Percentiles rank a stretch among this genome's conserved stretches.
phyloP scores from a whole-genome alignment of 495 filamentous ascomycete genomes.

The Trichoderma orchidacearum region DNA sequence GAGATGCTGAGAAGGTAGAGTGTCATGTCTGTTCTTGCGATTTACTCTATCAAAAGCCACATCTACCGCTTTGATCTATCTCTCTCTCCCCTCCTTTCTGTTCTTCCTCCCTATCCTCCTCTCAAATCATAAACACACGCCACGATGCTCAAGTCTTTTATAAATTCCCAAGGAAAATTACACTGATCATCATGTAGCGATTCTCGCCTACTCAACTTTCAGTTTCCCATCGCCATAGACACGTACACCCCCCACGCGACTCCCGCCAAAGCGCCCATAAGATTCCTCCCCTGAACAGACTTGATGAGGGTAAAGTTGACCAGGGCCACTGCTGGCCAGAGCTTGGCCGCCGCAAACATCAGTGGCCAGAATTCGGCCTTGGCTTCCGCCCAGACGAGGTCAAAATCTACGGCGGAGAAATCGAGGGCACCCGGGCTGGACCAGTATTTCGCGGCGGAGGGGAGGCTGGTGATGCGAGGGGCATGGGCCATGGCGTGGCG shows the following conservation, averaged over 20 bases:
- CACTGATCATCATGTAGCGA: no score
- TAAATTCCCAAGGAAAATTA: no score
- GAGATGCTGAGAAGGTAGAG: no score
- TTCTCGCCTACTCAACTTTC: no score
- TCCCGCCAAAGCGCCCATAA: constrained; percentile 69
- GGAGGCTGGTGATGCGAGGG: constrained; percentile 10
- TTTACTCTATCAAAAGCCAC: no score
- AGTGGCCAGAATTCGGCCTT: constrained; percentile 53
- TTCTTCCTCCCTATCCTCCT: no score
- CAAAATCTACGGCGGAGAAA: constrained; percentile 19
- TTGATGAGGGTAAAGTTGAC: constrained; percentile 65
- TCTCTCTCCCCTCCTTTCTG: no score
- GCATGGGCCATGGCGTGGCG: constrained; percentile 21
- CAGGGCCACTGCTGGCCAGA: constrained; percentile 73
- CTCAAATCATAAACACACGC: no score
- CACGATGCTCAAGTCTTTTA: no score
- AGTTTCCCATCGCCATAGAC: background rate
- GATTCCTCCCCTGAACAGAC: constrained; percentile 58
- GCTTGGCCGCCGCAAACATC: constrained; percentile 58
- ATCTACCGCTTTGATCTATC: no score
- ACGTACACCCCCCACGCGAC: constrained; percentile 81
- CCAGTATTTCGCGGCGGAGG: constrained; percentile 9
- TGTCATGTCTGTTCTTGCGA: no score
- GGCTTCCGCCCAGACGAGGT: constrained; percentile 14
- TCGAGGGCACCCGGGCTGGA: constrained; percentile 13